Evolutionary conservation across 139 green algal species (phyloP).

Genomic region (Chlorella ohadii): DNA sequence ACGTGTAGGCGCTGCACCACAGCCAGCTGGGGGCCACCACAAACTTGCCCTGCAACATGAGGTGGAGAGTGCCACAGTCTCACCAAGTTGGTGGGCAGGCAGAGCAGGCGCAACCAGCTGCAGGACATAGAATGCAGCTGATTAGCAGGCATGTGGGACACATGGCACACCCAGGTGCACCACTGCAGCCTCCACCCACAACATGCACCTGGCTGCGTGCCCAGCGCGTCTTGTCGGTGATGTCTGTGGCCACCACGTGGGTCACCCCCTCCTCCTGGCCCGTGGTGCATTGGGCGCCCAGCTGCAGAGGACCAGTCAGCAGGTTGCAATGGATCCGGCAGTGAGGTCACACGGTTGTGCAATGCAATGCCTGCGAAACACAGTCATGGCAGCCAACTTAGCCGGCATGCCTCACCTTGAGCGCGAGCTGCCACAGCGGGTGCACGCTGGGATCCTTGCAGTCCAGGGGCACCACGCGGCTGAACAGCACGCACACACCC

Average conservation of each 20-base stretch:
- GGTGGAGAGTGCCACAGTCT: too few relatives aligned
- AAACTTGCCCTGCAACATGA: slow-evolving; percentile 39
- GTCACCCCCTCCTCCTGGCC: slow-evolving; percentile 48
- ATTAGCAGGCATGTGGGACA: too few relatives aligned
- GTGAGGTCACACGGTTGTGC: too few relatives aligned
- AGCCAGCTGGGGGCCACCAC: slow-evolving; percentile 69
- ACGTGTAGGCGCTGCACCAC: slow-evolving; percentile 50
- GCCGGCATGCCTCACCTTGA: slow-evolving; percentile 11
- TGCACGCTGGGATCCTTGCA: slow-evolving; percentile 57
- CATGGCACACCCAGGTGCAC: too few relatives aligned
- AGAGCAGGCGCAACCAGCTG: too few relatives aligned
- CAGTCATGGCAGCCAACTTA: too few relatives aligned
- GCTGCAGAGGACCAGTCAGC: slow-evolving; percentile 28
- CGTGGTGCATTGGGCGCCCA: slow-evolving; percentile 73
- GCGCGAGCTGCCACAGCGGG: slow-evolving; percentile 80
- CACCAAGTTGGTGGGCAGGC: too few relatives aligned
- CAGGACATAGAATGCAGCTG: too few relatives aligned
- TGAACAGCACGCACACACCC: slow-evolving; percentile 71
- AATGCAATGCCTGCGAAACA: too few relatives aligned
- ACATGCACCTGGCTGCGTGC: slow-evolving; percentile 26
- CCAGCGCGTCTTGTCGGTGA: slow-evolving; percentile 63
- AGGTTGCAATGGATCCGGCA: too few relatives aligned
- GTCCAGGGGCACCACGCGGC: slow-evolving; percentile 70
- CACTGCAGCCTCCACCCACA: background rate
- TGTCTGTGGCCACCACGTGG: slow-evolving; percentile 71